Percentiles rank a stretch among this genome's conserved stretches.
Conservation (phyloP, 176 grass and related monocot genomes). For the Bothriochloa decipiens region DNA sequence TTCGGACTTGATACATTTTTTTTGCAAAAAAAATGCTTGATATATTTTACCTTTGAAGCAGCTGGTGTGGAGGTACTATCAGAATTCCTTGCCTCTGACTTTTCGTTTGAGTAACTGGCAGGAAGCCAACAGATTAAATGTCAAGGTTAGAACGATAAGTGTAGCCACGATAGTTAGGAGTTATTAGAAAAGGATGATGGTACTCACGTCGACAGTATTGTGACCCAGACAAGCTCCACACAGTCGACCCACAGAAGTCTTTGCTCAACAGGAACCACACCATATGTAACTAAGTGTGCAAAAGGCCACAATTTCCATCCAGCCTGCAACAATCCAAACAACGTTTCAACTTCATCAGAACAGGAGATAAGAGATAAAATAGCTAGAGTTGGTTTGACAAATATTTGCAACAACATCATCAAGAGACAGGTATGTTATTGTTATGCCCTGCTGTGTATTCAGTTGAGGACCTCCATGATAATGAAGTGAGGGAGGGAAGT, state of each 20-base stretch:
- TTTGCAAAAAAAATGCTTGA: too few relatives aligned
- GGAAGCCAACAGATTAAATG: background rate
- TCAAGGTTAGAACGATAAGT: background rate
- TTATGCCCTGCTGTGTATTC: background rate
- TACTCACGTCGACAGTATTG: constrained; percentile 88
- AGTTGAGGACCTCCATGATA: background rate
- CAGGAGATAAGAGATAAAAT: constrained; percentile 16
- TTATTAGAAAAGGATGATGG: constrained; percentile 1
- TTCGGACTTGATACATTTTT: background rate
- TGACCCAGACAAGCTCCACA: constrained; percentile 95
- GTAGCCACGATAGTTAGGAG: background rate
- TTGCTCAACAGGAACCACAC: constrained; percentile 87
- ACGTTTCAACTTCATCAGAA: background rate
- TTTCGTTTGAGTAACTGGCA: constrained; percentile 89
- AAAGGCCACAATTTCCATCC: constrained; percentile 99
- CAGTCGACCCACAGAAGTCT: constrained; percentile 97
- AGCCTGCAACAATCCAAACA: constrained; percentile 55
- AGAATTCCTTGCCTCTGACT: constrained; percentile 90
- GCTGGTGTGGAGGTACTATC: constrained; percentile 22
- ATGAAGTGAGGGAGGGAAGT: background rate
- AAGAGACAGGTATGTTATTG: background rate
- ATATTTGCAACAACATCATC: background rate
- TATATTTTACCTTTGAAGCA: constrained; percentile 33
- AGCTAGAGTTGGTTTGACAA: background rate
- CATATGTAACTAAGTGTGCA: constrained; percentile 89